phyloP scores from a whole-genome alignment of 2,329 filamentous ascomycete genomes.

The Scytalidium lignicola region DNA sequence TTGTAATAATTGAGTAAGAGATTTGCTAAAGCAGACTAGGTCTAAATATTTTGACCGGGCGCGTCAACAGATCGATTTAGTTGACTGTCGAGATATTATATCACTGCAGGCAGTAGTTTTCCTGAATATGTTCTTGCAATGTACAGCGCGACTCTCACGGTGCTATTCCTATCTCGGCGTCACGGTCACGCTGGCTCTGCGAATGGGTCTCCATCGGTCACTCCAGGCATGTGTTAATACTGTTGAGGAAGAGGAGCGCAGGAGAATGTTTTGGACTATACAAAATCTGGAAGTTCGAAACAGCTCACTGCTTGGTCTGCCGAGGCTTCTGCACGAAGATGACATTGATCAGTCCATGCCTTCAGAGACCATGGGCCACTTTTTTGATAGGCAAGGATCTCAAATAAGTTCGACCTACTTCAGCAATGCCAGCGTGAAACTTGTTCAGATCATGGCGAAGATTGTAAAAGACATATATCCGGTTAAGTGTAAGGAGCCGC shows the following conservation, averaged over 20 bases:
- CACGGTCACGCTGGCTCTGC: constrained; percentile 63
- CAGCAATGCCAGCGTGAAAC: constrained; percentile 56
- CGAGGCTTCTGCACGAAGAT: constrained; percentile 53
- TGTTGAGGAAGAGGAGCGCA: constrained; percentile 55
- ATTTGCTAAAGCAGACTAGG: constrained; percentile 39
- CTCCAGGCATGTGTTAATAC: constrained; percentile 51
- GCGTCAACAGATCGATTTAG: constrained; percentile 54
- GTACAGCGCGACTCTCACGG: constrained; percentile 67
- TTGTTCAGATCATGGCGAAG: constrained; percentile 56
- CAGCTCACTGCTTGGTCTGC: constrained; percentile 58
- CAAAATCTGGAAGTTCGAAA: constrained; percentile 65
- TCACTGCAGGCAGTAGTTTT: constrained; percentile 70
- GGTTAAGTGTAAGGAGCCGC: constrained; percentile 46
- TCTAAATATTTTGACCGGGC: constrained; percentile 64
- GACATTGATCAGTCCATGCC: constrained; percentile 61
- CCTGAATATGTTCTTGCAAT: constrained; percentile 73
- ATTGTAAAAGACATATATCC: constrained; percentile 59
- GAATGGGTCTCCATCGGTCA: constrained; percentile 69
- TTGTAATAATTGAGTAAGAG: constrained; percentile 29
- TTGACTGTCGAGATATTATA: constrained; percentile 63
- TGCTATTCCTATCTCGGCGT: constrained; percentile 76
- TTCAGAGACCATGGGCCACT: constrained; percentile 39
- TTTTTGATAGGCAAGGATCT: constrained; percentile 49
- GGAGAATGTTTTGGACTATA: constrained; percentile 61
- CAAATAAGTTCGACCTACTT: constrained; percentile 55